phyloP scores from a whole-genome alignment of 129 eudicot species.

The Kitagawia praeruptora region DNA sequence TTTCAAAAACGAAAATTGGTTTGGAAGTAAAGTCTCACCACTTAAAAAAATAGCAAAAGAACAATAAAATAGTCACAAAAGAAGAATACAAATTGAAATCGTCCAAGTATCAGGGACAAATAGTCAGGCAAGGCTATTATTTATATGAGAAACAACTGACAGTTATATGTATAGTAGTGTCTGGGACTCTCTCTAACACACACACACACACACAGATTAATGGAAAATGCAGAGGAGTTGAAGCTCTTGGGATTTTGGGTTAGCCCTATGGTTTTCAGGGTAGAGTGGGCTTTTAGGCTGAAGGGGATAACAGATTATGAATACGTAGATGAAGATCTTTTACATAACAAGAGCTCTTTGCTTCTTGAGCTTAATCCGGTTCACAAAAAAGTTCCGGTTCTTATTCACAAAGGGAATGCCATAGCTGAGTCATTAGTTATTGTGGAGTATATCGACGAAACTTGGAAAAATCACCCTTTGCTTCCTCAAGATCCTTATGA shows the following conservation, averaged over 20 bases:
- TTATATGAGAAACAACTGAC: neutral
- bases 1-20: neutral
- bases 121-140: neutral
- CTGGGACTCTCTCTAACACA: neutral
- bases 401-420: constrained; percentile 17
- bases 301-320: constrained; percentile 16
- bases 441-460: constrained; percentile 25
- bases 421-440: constrained; percentile 19
- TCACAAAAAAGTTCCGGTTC: constrained; percentile 23
- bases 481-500: constrained; percentile 31
- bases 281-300: constrained; percentile 9
- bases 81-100: neutral
- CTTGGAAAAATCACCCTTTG: constrained; percentile 18
- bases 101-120: neutral
- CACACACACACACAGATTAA: too few relatives aligned
- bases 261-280: constrained; percentile 17
- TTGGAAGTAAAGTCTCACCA: neutral
- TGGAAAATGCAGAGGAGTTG: constrained; percentile 6
- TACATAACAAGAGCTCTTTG: constrained; percentile 14
- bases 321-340: constrained; percentile 16
- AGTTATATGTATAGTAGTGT: neutral
- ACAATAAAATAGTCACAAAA: neutral
- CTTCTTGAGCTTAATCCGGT: constrained; percentile 25
- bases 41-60: neutral
- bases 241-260: constrained; percentile 24